Evolutionary conservation across 495 filamentous ascomycete genomes (phyloP).

Genomic region (Aspergillus homomorphus): DNA sequence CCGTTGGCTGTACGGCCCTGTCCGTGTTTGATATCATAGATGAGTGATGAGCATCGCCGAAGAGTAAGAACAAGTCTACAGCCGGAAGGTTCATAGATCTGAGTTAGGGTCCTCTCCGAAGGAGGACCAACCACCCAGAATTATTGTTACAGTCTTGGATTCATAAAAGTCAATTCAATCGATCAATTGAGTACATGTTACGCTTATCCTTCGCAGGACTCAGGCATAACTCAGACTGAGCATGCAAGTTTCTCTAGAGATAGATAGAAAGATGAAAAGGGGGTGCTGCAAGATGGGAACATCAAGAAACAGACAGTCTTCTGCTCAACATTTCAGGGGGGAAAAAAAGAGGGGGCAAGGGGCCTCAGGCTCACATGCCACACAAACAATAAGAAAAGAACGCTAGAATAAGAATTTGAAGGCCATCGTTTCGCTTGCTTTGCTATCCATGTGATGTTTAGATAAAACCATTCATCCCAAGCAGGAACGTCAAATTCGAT

Average conservation of each 20-base stretch:
- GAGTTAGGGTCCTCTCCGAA: too few relatives aligned
- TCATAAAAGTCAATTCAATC: background rate
- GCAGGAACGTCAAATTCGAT: conserved; percentile 5
- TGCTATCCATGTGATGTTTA: background rate
- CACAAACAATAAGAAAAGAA: conserved; percentile 5
- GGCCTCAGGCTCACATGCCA: background rate
- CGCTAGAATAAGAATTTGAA: background rate
- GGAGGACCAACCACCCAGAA: too few relatives aligned
- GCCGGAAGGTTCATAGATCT: too few relatives aligned
- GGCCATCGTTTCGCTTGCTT: background rate
- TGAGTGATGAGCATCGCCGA: too few relatives aligned
- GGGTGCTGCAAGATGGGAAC: background rate
- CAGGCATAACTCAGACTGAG: background rate
- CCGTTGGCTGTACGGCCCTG: too few relatives aligned
- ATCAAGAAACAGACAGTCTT: conserved; percentile 12
- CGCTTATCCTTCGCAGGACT: background rate
- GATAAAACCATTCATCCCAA: conserved; percentile 3
- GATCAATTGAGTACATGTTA: background rate
- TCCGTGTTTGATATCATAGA: too few relatives aligned
- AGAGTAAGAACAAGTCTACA: too few relatives aligned
- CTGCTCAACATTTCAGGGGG: background rate
- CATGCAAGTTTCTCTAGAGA: background rate
- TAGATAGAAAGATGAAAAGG: conserved; percentile 1
- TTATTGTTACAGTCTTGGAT: background rate
- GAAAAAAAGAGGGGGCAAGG: background rate